Conservation (phyloP, 306 rosid species). For the Cucumis cinereus region DNA sequence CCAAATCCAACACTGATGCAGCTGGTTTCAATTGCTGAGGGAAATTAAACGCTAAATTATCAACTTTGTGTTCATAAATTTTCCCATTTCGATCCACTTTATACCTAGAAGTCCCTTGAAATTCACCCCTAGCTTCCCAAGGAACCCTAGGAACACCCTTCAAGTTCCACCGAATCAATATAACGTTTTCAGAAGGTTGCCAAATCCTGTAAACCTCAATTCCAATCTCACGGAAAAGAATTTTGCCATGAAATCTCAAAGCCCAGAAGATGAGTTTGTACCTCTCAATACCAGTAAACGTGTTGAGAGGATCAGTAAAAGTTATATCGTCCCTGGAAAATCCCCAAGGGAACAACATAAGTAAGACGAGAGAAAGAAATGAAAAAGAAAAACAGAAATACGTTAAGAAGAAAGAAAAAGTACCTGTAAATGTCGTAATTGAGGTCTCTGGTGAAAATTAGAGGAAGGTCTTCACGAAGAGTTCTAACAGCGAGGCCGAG, state of each 20-base stretch:
- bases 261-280: slow-evolving; percentile 95
- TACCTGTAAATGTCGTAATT: slow-evolving; percentile 83
- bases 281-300: slow-evolving; percentile 70
- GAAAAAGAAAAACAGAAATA: background rate
- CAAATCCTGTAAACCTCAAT: slow-evolving; percentile 71
- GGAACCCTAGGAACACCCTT: slow-evolving; percentile 86
- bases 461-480: slow-evolving; percentile 76
- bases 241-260: slow-evolving; percentile 66
- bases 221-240: slow-evolving; percentile 70
- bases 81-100: slow-evolving; percentile 76
- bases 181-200: slow-evolving; percentile 93
- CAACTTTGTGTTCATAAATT: slow-evolving; percentile 83
- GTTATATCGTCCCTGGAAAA: slow-evolving; percentile 73
- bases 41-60: slow-evolving; percentile 82
- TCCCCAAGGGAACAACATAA: background rate
- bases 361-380: background rate
- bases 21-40: slow-evolving; percentile 53
- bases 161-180: slow-evolving; percentile 79
- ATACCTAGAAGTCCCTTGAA: slow-evolving; percentile 89
- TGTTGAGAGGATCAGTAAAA: slow-evolving; percentile 70
- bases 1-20: slow-evolving; percentile 75
- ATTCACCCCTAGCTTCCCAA: slow-evolving; percentile 83
- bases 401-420: background rate
- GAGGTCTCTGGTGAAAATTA: slow-evolving; percentile 70
- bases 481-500: slow-evolving; percentile 85